Percentiles rank a stretch among this genome's conserved stretches.
Evolutionary conservation across 768 basidiomycete species (phyloP).

Genomic region (Stropharia rugosoannulata): DNA sequence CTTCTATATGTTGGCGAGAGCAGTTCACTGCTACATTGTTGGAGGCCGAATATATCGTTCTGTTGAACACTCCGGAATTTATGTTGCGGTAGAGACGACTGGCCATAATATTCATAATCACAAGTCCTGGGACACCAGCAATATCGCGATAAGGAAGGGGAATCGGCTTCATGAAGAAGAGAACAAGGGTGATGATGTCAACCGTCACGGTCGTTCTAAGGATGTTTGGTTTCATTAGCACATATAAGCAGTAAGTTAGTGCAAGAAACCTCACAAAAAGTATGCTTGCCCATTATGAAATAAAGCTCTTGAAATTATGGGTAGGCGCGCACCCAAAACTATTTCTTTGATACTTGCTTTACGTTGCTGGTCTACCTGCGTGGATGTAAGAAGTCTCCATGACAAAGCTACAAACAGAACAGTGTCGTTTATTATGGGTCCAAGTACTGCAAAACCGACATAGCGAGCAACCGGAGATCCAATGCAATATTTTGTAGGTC

Average conservation of each 20-base stretch:
- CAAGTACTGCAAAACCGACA: conserved; percentile 14
- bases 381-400: conserved; percentile 18
- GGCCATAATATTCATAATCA: conserved; percentile 19
- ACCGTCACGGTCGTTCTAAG: conserved; percentile 9
- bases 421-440: conserved; percentile 23
- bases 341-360: conserved; percentile 3
- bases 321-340: conserved; percentile 19
- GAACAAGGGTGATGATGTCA: conserved; percentile 4
- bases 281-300: conserved; percentile 29
- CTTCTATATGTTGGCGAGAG: too few relatives aligned
- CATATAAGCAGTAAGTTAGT: neutral
- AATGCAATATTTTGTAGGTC: conserved; percentile 10
- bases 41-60: too few relatives aligned
- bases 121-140: conserved; percentile 4
- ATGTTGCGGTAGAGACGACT: conserved; percentile 16
- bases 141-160: conserved; percentile 11
- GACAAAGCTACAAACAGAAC: conserved; percentile 29
- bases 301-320: conserved; percentile 21
- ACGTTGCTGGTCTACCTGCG: neutral
- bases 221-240: neutral
- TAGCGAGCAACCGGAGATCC: conserved; percentile 6
- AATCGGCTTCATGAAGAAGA: conserved; percentile 4
- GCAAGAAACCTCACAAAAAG: conserved; percentile 21
- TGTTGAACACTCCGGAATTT: neutral
- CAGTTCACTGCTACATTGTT: too few relatives aligned